These are phyloP conservation scores for Calamus simplicifolius DNA, from an alignment of 176 grass and related monocot species.

Conservation along the genomic window DNA sequence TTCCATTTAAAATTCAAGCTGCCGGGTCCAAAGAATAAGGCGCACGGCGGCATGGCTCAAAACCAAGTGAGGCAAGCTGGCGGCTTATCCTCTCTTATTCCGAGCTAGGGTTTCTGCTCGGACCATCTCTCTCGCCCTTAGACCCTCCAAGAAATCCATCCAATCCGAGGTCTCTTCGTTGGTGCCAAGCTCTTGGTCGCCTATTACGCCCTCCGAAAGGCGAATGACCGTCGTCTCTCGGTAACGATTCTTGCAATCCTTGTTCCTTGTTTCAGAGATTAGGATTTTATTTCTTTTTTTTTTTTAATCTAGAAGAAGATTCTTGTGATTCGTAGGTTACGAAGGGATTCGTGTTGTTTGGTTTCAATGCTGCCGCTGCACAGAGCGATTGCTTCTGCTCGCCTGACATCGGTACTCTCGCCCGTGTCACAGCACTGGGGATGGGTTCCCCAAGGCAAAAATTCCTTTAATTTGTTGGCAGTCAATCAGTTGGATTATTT, in stretches of 20 bases:
- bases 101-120: constrained; percentile 39
- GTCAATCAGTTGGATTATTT: no score
- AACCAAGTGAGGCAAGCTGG: constrained; percentile 16
- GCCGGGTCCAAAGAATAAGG: no score
- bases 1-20: no score
- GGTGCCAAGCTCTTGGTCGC: background rate
- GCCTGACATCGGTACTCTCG: no score
- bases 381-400: no score
- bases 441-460: no score
- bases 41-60: no score
- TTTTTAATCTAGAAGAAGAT: no score
- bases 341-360: constrained; percentile 32
- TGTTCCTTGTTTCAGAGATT: background rate
- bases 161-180: background rate
- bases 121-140: constrained; percentile 16
- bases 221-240: no score
- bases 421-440: no score
- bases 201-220: no score
- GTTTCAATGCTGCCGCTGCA: constrained; percentile 35
- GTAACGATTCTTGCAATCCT: constrained; percentile 23
- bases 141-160: constrained; percentile 1
- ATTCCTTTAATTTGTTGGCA: constrained; percentile 3
- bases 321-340: constrained; percentile 29
- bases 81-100: constrained; percentile 25
- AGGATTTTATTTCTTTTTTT: no score